Percentiles rank a stretch among this genome's conserved stretches.
Conservation (phyloP, 169 alveolate genomes). For the Theileria orientalis region DNA sequence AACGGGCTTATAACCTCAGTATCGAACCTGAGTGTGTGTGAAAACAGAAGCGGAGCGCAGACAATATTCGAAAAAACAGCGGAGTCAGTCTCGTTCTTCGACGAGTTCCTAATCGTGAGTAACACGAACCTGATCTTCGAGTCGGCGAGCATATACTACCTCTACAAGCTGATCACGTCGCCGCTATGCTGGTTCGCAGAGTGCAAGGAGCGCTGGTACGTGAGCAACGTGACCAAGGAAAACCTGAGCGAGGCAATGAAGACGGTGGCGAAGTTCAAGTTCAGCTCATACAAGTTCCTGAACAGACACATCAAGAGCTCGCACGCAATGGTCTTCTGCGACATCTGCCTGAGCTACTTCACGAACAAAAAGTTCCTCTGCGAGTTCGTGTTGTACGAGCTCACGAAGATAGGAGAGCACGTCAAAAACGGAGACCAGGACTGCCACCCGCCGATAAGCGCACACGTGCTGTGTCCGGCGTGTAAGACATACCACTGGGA, state of each 20-base stretch:
- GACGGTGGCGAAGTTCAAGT: neutral
- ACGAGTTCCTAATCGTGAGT: constrained; percentile 17
- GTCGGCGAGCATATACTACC: constrained; percentile 32
- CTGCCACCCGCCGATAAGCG: constrained; percentile 32
- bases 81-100: constrained; percentile 12
- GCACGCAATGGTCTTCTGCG: constrained; percentile 51
- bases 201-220: constrained; percentile 39
- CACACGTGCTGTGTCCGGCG: constrained; percentile 56
- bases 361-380: constrained; percentile 35
- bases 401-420: constrained; percentile 22
- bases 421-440: constrained; percentile 46
- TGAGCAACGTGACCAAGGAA: neutral
- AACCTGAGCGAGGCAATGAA: constrained; percentile 18
- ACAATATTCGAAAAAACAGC: constrained; percentile 14
- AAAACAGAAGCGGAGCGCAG: neutral
- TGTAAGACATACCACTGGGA: constrained; percentile 56
- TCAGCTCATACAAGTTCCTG: constrained; percentile 15
- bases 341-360: constrained; percentile 37
- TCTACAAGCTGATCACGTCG: constrained; percentile 33
- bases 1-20: neutral
- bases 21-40: neutral
- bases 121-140: constrained; percentile 44
- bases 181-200: constrained; percentile 64
- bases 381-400: constrained; percentile 42
- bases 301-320: constrained; percentile 37